These are phyloP conservation scores for Lachnum nothofagi DNA, from an alignment of 2,329 filamentous ascomycete species.

Conservation along the genomic window DNA sequence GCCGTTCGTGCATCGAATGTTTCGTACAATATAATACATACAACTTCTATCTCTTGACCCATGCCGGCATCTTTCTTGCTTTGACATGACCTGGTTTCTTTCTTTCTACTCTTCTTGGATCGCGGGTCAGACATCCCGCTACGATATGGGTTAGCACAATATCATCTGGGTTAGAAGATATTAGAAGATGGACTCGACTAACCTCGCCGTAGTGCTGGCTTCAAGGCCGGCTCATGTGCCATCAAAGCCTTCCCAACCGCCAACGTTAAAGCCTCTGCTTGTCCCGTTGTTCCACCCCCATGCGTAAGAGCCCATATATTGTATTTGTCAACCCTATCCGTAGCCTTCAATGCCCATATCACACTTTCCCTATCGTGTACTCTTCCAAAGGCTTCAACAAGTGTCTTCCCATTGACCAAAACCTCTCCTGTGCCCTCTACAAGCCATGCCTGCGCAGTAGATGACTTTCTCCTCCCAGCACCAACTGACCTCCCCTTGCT, in stretches of 20 bases:
- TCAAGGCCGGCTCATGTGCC: slow-evolving; percentile 87
- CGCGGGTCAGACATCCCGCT: slow-evolving; percentile 91
- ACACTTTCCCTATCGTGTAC: slow-evolving; percentile 93
- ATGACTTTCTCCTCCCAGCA: slow-evolving; percentile 81
- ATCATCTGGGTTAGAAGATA: background rate
- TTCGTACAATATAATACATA: slow-evolving; percentile 29
- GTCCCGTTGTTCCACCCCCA: slow-evolving; percentile 88
- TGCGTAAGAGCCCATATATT: slow-evolving; percentile 84
- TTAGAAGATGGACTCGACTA: slow-evolving; percentile 37
- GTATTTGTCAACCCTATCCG: slow-evolving; percentile 85
- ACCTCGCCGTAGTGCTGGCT: slow-evolving; percentile 84
- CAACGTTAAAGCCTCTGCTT: slow-evolving; percentile 89
- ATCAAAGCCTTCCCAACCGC: slow-evolving; percentile 82
- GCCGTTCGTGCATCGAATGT: background rate
- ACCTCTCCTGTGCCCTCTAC: slow-evolving; percentile 92
- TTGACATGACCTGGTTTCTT: slow-evolving; percentile 97
- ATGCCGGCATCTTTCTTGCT: slow-evolving; percentile 94
- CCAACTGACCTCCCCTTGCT: slow-evolving; percentile 72
- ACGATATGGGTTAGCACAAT: slow-evolving; percentile 30
- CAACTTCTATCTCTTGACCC: slow-evolving; percentile 69
- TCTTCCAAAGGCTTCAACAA: slow-evolving; percentile 76
- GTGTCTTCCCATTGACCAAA: slow-evolving; percentile 80
- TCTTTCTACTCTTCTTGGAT: slow-evolving; percentile 87
- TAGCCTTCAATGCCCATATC: slow-evolving; percentile 81
- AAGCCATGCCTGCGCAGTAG: slow-evolving; percentile 76